Conservation (phyloP, 345 rosid species). For the Eutrema japonicum region DNA sequence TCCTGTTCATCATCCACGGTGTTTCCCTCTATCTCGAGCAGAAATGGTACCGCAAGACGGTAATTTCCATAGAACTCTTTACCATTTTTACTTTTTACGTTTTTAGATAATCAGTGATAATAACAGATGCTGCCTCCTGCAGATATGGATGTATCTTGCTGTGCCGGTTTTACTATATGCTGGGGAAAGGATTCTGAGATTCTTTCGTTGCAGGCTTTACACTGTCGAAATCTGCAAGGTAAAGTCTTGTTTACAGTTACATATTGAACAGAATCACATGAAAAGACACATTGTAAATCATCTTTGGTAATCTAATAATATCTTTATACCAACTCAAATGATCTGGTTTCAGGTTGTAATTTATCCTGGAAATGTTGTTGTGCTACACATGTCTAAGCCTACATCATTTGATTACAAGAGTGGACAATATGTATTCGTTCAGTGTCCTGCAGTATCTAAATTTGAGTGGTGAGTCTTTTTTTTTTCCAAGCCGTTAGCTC, state of each 20-base stretch:
- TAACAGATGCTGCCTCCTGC: conserved; percentile 24
- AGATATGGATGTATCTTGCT: conserved; percentile 98
- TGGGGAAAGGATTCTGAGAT: conserved; percentile 87
- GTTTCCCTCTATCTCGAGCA: conserved; percentile 70
- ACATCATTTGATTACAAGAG: conserved; percentile 73
- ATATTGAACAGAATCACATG: conserved; percentile 1
- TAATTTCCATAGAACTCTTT: conserved; percentile 39
- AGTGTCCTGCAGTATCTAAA: conserved; percentile 70
- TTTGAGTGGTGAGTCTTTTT: conserved; percentile 65
- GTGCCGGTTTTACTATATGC: conserved; percentile 78
- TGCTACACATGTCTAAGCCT: conserved; percentile 72
- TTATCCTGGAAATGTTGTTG: conserved; percentile 47
- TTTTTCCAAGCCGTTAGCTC: not conserved
- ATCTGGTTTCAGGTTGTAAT: conserved; percentile 41
- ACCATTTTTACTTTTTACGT: too few species aligned
- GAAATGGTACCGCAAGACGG: conserved; percentile 83
- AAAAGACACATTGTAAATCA: not conserved
- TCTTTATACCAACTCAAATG: not conserved
- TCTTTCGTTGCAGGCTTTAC: conserved; percentile 83
- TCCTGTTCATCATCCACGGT: conserved; percentile 77
- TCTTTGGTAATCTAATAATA: not conserved
- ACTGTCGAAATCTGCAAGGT: conserved; percentile 81
- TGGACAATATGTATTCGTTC: conserved; percentile 78
- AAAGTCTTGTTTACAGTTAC: not conserved
- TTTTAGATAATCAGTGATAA: not conserved